Percentiles rank a stretch among this genome's conserved stretches.
Evolutionary conservation across 2,329 filamentous ascomycete species (phyloP).

Genomic region (Colletotrichum cereale): DNA sequence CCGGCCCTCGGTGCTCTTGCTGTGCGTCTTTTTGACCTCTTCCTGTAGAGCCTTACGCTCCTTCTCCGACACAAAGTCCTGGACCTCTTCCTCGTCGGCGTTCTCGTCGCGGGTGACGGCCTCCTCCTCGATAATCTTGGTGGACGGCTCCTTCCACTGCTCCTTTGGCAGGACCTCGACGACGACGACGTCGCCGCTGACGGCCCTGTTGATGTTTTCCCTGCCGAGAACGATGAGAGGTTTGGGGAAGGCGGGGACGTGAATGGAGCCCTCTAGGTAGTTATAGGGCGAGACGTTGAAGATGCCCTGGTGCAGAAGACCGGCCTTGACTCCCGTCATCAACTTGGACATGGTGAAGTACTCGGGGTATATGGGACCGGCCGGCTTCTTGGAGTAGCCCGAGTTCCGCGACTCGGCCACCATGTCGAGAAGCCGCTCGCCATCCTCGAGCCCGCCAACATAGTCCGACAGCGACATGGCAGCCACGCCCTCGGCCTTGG

Average conservation of each 20-base stretch:
- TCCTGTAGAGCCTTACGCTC: conserved; percentile 91
- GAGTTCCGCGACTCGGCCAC: conserved; percentile 83
- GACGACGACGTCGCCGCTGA: conserved; percentile 92
- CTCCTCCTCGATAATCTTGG: conserved; percentile 96
- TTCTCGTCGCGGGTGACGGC: conserved; percentile 93
- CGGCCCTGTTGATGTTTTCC: conserved; percentile 94
- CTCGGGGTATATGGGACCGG: conserved; percentile 85
- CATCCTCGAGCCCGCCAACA: conserved; percentile 85
- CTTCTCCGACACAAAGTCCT: conserved; percentile 85
- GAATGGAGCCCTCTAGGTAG: conserved; percentile 93
- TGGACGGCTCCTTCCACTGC: conserved; percentile 96
- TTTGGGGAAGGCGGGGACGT: conserved; percentile 91
- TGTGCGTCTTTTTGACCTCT: conserved; percentile 88
- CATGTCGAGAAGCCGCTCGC: conserved; percentile 91
- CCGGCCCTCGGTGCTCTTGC: conserved; percentile 78
- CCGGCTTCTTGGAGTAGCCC: conserved; percentile 71
- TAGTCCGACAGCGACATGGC: conserved; percentile 81
- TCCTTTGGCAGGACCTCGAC: conserved; percentile 93
- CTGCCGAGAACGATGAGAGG: conserved; percentile 88
- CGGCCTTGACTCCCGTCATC: conserved; percentile 92
- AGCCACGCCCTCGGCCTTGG: conserved; percentile 79
- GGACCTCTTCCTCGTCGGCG: conserved; percentile 79
- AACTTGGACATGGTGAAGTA: conserved; percentile 91
- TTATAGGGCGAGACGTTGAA: conserved; percentile 99
- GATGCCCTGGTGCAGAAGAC: conserved; percentile 90